phyloP scores from a whole-genome alignment of 306 rosid species.

The Rosa rugosa region DNA sequence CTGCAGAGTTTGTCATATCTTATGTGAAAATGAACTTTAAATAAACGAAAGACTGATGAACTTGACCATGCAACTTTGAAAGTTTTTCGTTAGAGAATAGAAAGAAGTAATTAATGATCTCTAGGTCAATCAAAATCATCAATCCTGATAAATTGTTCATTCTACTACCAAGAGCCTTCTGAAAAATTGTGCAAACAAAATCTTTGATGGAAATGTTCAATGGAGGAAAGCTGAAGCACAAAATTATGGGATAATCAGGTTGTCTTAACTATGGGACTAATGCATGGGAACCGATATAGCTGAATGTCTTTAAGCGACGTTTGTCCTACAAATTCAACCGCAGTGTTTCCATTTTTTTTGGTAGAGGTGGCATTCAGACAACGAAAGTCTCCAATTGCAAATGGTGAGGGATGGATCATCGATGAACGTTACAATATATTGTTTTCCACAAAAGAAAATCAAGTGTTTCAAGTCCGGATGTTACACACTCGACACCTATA shows the following conservation, averaged over 20 bases:
- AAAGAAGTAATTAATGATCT: no score
- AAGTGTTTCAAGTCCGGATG: no score
- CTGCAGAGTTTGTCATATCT: not conserved
- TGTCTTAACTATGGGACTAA: conserved; percentile 59
- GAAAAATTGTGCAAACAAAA: conserved; percentile 43
- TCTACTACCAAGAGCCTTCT: not conserved
- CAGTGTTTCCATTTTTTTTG: conserved; percentile 50
- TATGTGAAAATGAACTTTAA: not conserved
- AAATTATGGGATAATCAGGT: conserved; percentile 59
- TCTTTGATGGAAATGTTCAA: conserved; percentile 58
- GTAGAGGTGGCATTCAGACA: conserved; percentile 72
- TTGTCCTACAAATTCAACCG: conserved; percentile 62
- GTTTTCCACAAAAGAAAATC: no score
- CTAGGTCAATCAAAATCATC: not conserved
- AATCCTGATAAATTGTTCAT: not conserved
- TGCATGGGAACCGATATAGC: conserved; percentile 57
- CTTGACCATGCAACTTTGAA: not conserved
- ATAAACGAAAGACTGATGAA: not conserved
- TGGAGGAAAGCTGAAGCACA: conserved; percentile 72
- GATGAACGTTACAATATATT: conserved; percentile 30
- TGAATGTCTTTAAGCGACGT: conserved; percentile 40
- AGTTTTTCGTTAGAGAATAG: not conserved
- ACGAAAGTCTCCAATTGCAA: conserved; percentile 39
- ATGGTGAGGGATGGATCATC: conserved; percentile 58
- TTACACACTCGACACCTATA: no score